These are phyloP conservation scores for Nicotiana paniculata DNA, from an alignment of 257 asterid genomes.

Conservation along the genomic window DNA sequence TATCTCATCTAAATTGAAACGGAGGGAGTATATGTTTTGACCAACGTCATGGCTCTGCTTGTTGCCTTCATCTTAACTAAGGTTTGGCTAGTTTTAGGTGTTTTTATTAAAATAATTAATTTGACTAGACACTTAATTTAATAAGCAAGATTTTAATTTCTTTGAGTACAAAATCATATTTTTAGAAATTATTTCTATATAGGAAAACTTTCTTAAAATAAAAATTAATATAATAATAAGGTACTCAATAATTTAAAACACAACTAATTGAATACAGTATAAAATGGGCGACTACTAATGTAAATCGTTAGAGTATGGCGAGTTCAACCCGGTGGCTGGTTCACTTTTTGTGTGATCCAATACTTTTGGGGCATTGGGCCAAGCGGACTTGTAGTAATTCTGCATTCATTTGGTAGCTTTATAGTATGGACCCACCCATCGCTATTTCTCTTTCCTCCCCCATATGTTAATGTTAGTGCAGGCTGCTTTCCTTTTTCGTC, in stretches of 20 bases:
- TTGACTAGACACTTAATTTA: too few relatives aligned
- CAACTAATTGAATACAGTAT: too few relatives aligned
- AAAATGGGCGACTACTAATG: too few relatives aligned
- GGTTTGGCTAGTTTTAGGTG: neutral
- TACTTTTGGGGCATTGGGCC: constrained; percentile 1
- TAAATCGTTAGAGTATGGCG: neutral
- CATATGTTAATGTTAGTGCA: neutral
- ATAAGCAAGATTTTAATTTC: too few relatives aligned
- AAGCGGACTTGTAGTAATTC: neutral
- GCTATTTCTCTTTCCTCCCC: neutral
- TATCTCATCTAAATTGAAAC: too few relatives aligned
- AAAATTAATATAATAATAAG: too few relatives aligned
- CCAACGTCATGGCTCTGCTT: constrained; percentile 33
- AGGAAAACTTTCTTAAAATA: too few relatives aligned
- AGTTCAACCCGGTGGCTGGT: neutral
- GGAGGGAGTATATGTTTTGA: constrained; percentile 16
- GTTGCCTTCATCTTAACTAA: constrained; percentile 20
- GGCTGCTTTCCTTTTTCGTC: constrained; percentile 16
- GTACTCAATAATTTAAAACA: too few relatives aligned
- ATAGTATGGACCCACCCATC: neutral
- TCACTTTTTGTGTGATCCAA: neutral
- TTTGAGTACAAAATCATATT: too few relatives aligned
- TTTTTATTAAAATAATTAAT: too few relatives aligned
- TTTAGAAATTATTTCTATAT: too few relatives aligned
- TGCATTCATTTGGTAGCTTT: neutral